Evolutionary conservation across 257 asterid genomes (phyloP).

Genomic region (Eucommia ulmoides): DNA sequence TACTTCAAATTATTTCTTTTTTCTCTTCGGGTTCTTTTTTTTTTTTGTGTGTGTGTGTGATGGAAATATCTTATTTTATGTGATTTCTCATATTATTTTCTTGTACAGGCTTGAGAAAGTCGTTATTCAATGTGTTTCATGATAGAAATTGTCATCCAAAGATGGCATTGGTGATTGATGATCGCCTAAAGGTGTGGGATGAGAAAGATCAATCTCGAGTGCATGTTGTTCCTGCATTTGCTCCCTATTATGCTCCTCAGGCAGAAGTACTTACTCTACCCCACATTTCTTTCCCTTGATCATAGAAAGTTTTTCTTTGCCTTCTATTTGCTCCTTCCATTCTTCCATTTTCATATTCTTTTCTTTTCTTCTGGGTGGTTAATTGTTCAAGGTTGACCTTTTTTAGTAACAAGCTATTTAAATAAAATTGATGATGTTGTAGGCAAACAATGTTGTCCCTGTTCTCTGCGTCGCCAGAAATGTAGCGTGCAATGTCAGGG

Average conservation of each 20-base stretch:
- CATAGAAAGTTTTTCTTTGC: background rate
- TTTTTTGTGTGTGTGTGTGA: no score
- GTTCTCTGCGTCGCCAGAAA: slow-evolving; percentile 95
- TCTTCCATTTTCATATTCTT: background rate
- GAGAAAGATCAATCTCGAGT: slow-evolving; percentile 96
- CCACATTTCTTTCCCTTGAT: background rate
- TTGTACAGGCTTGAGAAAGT: slow-evolving; percentile 56
- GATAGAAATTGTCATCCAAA: slow-evolving; percentile 84
- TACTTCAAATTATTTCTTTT: no score
- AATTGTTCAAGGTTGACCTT: background rate
- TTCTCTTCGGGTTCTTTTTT: no score
- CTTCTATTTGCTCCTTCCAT: background rate
- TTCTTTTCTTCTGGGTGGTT: background rate
- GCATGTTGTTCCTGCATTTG: slow-evolving; percentile 96
- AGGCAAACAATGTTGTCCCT: slow-evolving; percentile 78
- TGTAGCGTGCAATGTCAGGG: slow-evolving; percentile 96
- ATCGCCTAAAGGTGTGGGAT: slow-evolving; percentile 96
- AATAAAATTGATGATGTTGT: slow-evolving; percentile 10
- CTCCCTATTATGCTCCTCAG: slow-evolving; percentile 95
- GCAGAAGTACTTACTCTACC: slow-evolving; percentile 56
- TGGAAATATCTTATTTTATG: no score
- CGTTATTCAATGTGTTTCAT: slow-evolving; percentile 83
- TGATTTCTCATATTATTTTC: background rate
- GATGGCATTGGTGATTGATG: slow-evolving; percentile 96
- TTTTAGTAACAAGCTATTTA: background rate